Evolutionary conservation across 179 eudicot species (phyloP).

Genomic region (Pouteria campechiana): DNA sequence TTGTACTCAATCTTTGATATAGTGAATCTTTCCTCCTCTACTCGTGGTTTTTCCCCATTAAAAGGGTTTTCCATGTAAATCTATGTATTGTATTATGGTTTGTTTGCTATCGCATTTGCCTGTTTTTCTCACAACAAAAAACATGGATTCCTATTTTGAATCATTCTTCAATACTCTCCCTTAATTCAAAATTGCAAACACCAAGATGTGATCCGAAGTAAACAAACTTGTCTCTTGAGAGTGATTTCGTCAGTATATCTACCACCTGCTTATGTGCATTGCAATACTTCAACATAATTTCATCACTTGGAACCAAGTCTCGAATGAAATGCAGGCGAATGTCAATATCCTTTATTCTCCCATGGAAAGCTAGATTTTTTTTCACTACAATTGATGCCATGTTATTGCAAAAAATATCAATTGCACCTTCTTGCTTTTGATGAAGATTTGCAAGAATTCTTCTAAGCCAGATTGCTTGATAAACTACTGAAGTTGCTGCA

Average conservation of each 20-base stretch:
- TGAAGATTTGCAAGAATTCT: neutral
- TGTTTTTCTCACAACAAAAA: too few species aligned
- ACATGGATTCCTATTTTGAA: too few species aligned
- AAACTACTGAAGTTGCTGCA: neutral
- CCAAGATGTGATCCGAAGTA: too few species aligned
- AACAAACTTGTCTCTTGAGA: neutral
- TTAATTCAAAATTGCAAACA: too few species aligned
- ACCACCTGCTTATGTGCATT: neutral
- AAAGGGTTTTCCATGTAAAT: too few species aligned
- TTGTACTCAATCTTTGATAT: too few species aligned
- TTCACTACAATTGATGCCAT: neutral
- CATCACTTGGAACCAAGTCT: neutral
- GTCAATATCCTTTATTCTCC: neutral
- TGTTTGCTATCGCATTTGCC: too few species aligned
- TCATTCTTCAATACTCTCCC: too few species aligned
- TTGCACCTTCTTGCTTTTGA: neutral
- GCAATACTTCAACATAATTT: neutral
- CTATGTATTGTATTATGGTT: too few species aligned
- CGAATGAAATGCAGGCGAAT: neutral
- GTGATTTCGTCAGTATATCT: neutral
- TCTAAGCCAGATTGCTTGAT: neutral
- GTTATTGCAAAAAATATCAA: neutral
- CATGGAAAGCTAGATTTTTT: neutral
- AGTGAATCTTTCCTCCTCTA: too few species aligned
- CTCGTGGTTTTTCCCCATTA: too few species aligned